Base-by-base conservation (phyloP, 257 asterid species). In the Capsicum pubescens region DNA sequence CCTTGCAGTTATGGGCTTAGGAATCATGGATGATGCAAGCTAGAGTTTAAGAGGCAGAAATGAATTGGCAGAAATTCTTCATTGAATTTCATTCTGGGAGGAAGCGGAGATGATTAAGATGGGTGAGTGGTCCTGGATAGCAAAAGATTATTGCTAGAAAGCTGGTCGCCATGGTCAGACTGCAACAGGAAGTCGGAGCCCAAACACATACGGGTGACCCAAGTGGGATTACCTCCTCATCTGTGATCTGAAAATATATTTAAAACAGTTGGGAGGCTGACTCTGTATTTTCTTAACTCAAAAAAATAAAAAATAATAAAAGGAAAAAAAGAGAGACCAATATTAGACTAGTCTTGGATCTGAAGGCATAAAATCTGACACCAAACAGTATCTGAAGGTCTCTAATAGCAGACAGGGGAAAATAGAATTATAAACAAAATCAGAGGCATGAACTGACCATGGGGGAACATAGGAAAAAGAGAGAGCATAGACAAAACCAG, bases 301-400 rank as follows among this genome's bases (percentile, higher is more conserved):
- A 76, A 13, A 44, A 39, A 42, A 15, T 7, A 36, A 52, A 76
- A 19, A 52, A 35, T 6, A 74, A 19, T 3, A 52, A 50, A 12
- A 52, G 61, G 60, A 13, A 21, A 76, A 14, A 66, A 9, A 66
- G 42, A 76, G 19, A 76, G 64, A 52, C 26, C 13, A 76, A 26
- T 76, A 76, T 76, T 52, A 4, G 26, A 76, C 63, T 21, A 7
- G n/a, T 76, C 15, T 52, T 54, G 32, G 39, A 77, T 77, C 48
- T 54, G 63, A 77, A 77, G 64, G 64, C 48, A 56, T 77, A 77
- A 39, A 54, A 26, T 77, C 14, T 77, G 81, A 77, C 64, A 77
- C 48, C 64, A 77, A 77, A 26, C 64, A 54, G 42, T 77, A 54
- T 26, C 26, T 5, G 63, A 54, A 52, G 26, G 48, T 52, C 48